Evolutionary conservation across 148 eudicot genomes (phyloP), one percentile per base, ranked within the genome.

Genomic region (Fagopyrum homotropicum): DNA sequence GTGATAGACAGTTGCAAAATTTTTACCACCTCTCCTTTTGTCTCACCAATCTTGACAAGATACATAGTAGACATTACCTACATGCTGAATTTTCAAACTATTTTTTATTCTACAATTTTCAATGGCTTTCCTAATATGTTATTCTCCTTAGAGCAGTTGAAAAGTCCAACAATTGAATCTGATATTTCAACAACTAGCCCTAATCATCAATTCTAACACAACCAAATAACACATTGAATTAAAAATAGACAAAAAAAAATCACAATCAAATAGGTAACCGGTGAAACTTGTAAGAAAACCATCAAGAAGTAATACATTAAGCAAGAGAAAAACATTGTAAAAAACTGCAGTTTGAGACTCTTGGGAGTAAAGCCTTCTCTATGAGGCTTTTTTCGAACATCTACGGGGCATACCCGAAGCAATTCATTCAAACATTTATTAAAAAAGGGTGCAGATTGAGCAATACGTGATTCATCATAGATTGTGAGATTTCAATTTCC

Each of bases 271-370:
- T 40, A 26, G 29, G 6, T 1, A 54, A 68, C 4, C 47, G 7
- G 76, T 11, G 1, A 69, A 74, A 81, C 98, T 93, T 93, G 84
- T 77, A 89, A 78, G 81, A 93, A 86, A 22, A 22, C 26, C 26
- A 22, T 22, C 26, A 22, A 22, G 26, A 22, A 22, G 26, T 22
- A 22, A 22, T 22, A 22, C 26, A 22, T 22, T 22, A 22, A 22
- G 26, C 26, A 22, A 22, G 26, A 22, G 26, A 22, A 22, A 22
- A 0, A 22, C 26, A 22, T 22, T 22, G 26, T 22, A 22, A 22
- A 22, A 22, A 22, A 22, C 26, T 22, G 0, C 26, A 22, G 26
- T 22, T 22, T 22, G 26, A 22, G 26, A 22, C 26, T 22, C 26
- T 22, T 22, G 26, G 26, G 26, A 22, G 26, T 22, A 0, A 22